phyloP scores from a whole-genome alignment of 495 filamentous ascomycete genomes.

The Aspergillus affinis region DNA sequence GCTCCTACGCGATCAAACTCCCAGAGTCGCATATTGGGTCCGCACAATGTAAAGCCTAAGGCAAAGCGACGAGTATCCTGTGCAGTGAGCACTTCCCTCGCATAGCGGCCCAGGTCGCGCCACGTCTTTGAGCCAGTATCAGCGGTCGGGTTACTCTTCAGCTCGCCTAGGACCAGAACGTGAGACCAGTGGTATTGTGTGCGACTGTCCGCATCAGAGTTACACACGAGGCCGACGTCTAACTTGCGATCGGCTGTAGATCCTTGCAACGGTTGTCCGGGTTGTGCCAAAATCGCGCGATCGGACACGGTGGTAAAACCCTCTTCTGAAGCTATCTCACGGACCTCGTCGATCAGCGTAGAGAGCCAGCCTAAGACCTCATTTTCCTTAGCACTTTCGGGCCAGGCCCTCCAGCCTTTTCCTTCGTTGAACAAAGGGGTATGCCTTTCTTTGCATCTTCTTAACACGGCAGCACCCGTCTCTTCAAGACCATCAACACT shows the following conservation, averaged over 20 bases:
- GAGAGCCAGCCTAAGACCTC: too few species aligned
- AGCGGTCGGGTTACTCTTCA: slow-evolving; percentile 16
- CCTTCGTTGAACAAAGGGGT: too few species aligned
- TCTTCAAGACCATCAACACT: too few species aligned
- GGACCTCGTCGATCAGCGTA: too few species aligned
- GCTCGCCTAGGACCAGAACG: slow-evolving; percentile 19
- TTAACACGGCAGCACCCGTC: too few species aligned
- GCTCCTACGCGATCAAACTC: slow-evolving; percentile 46
- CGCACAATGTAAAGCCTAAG: slow-evolving; percentile 21
- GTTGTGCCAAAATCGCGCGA: slow-evolving; percentile 6
- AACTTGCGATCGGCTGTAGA: slow-evolving; percentile 7
- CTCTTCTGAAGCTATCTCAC: too few species aligned
- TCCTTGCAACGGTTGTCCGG: slow-evolving; percentile 2
- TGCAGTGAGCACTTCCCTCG: slow-evolving; percentile 7
- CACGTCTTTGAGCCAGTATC: slow-evolving; percentile 12
- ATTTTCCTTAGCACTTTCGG: too few species aligned
- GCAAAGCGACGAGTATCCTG: slow-evolving; percentile 21
- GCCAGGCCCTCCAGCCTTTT: too few species aligned
- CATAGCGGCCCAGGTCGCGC: slow-evolving; percentile 18
- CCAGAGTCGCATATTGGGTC: slow-evolving; percentile 21
- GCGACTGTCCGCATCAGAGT: neutral
- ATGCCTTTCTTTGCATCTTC: too few species aligned
- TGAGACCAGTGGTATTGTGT: slow-evolving; percentile 15
- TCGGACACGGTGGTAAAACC: too few species aligned
- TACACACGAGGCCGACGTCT: slow-evolving; percentile 1